Evolutionary conservation across 805 yeast genomes (phyloP).

Genomic region (Candida namnaoensis): DNA sequence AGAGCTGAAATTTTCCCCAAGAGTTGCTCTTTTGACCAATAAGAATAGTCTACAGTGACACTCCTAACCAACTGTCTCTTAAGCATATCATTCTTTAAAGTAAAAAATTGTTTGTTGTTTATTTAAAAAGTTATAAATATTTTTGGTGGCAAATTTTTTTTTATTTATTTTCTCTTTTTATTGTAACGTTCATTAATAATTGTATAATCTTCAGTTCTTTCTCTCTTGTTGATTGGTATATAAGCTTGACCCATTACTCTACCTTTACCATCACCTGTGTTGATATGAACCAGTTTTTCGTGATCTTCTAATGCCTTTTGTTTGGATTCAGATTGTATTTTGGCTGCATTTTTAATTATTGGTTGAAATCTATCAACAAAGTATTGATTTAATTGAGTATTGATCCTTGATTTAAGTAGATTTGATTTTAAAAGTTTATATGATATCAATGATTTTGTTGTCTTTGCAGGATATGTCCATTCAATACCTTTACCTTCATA

Average conservation of each 20-base stretch:
- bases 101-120: too few relatives aligned
- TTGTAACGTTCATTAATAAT: constrained; percentile 61
- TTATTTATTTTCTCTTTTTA: constrained; percentile 24
- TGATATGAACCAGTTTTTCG: too few relatives aligned
- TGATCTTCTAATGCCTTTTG: too few relatives aligned
- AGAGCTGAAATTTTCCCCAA: too few relatives aligned
- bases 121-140: too few relatives aligned
- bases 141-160: constrained; percentile 1
- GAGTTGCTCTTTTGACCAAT: too few relatives aligned
- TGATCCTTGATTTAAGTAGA: constrained; percentile 49
- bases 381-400: constrained; percentile 36
- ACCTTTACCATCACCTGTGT: constrained; percentile 77
- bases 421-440: constrained; percentile 39
- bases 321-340: constrained; percentile 17
- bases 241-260: constrained; percentile 42
- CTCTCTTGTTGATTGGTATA: constrained; percentile 48
- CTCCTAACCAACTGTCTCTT: neutral
- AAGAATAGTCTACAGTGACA: too few relatives aligned
- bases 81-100: too few relatives aligned
- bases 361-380: constrained; percentile 12
- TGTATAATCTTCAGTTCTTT: constrained; percentile 55
- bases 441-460: constrained; percentile 26
- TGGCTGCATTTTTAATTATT: constrained; percentile 7
- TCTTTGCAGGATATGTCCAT: constrained; percentile 35
- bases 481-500: constrained; percentile 55